Base-by-base conservation (phyloP, 1,284 basidiomycete genomes). In the Flammula alnicola region DNA sequence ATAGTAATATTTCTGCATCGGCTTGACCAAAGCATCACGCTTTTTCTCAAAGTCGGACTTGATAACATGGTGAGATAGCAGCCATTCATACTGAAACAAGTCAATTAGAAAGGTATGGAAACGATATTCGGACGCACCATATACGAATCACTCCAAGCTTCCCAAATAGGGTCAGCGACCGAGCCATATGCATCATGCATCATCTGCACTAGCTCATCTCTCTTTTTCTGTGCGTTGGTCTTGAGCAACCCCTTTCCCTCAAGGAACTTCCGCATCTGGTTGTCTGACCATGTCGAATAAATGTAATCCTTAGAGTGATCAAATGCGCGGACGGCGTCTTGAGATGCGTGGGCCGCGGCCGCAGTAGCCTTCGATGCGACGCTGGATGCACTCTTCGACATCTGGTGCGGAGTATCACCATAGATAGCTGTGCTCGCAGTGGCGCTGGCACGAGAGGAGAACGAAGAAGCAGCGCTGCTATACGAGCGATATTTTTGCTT, bases 251-350 rank as follows among this genome's bases (percentile, higher is more conserved):
- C 86, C 62, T 91, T 84, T 35, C 86, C 76, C 60, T 88, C 83
- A 39, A 95, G 81, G 72, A 87, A 97, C 0, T 66, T 66, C 48
- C 82, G 75, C 37, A 92, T 70, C 54, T 79, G 75, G 61, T 78
- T 86, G 60, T 96, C 91, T 52, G 87, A 83, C 95, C 95, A 96
- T 2, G 86, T 81, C 0, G 89, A 92, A 67, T 91, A 95, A 5
- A 94, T 71, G 59, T 94, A 95, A 68, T 97, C 93, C 65, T 84
- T 90, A 25, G 84, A 69, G 55, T 90, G 83, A 49, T 94, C 86
- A 31, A 94, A 67, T 14, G 75, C 74, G 32, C 76, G 75, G 10
- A 70, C 71, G 12, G 79, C 80, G n/a, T 81, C 75, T 33, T 78
- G 73, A 0, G 86, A 83, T 3, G 82, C 78, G 56, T 81, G 77